Percentiles rank a stretch among this genome's conserved stretches.
phyloP scores from a whole-genome alignment of 768 basidiomycete species.

The Boletus rubroflammeus region DNA sequence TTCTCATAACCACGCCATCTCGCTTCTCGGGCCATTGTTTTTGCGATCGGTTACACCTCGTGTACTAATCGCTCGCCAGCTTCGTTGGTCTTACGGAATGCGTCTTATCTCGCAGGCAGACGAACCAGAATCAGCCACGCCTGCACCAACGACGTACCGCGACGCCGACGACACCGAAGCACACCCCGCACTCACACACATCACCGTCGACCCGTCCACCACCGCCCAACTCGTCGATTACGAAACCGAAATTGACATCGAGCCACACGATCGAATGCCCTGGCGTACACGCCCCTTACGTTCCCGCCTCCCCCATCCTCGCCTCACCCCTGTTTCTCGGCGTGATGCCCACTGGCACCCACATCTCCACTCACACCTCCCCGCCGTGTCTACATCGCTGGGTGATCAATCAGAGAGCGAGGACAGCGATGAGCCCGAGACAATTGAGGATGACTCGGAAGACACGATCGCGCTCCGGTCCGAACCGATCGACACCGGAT shows the following conservation, averaged over 20 bases:
- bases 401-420: constrained; percentile 29
- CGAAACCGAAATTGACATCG: neutral
- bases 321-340: neutral
- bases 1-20: neutral
- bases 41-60: neutral
- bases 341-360: neutral
- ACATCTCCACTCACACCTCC: constrained; percentile 14
- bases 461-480: constrained; percentile 12
- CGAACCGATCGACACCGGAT: constrained; percentile 9
- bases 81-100: constrained; percentile 95
- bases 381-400: constrained; percentile 19
- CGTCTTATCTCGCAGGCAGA: constrained; percentile 60
- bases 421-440: constrained; percentile 10
- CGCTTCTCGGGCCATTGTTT: neutral
- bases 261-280: neutral
- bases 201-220: neutral
- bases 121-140: constrained; percentile 4
- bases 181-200: neutral
- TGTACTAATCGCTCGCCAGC: constrained; percentile 36
- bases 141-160: constrained; percentile 3
- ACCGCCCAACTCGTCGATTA: constrained; percentile 9
- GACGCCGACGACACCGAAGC: constrained; percentile 5
- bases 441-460: constrained; percentile 21
- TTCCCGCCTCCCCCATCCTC: neutral
- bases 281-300: neutral